phyloP scores from a whole-genome alignment of 495 filamentous ascomycete genomes.

The Stereocaulon alpinum region DNA sequence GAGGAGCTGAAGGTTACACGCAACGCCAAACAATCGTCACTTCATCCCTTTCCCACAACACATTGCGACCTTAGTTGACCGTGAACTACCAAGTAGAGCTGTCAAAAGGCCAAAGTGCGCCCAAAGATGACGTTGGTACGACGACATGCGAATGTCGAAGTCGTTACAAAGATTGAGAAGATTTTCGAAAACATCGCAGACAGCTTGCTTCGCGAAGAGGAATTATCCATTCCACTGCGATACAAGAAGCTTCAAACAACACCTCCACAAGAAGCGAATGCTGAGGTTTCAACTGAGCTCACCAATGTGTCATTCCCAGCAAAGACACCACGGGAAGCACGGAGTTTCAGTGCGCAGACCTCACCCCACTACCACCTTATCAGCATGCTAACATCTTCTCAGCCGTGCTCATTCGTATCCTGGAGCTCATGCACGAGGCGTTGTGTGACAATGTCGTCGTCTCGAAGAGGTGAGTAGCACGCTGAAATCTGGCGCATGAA shows the following conservation, averaged over 20 bases:
- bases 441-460: conserved; percentile 50
- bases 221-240: conserved; percentile 14
- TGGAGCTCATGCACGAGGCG: conserved; percentile 61
- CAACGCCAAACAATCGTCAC: neutral
- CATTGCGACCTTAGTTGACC: no score
- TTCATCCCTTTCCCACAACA: neutral
- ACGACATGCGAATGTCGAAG: conserved; percentile 3
- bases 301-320: conserved; percentile 43
- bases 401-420: conserved; percentile 55
- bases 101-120: neutral
- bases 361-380: neutral
- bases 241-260: neutral
- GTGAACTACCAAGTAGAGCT: neutral
- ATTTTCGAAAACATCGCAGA: conserved; percentile 10
- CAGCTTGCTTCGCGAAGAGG: conserved; percentile 4
- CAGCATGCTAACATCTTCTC: no score
- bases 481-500: no score
- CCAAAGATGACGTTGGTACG: neutral
- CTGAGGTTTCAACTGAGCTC: neutral
- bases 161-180: conserved; percentile 13
- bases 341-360: conserved; percentile 49
- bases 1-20: neutral
- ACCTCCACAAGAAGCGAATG: neutral
- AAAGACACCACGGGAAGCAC: conserved; percentile 46
- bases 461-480: conserved; percentile 57